A percentile compares a stretch with the other conserved stretches of the same genome.
These are phyloP conservation scores for Thoreauomyces humboldtii DNA, from an alignment of 192 early-diverging fungal genomes.

Conservation along the genomic window DNA sequence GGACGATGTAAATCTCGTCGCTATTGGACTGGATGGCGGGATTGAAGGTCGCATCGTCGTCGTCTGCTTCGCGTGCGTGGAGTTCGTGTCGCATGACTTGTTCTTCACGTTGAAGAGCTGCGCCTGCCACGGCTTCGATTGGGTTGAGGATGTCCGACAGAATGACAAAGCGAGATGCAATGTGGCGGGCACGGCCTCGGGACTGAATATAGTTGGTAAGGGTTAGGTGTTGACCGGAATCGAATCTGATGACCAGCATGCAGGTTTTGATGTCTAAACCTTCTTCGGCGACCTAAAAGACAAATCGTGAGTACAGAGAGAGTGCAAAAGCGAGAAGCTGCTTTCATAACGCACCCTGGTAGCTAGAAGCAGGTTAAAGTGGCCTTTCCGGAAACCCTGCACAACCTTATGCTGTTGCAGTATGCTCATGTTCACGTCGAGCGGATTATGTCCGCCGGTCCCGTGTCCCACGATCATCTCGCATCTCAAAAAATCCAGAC, in stretches of 20 bases:
- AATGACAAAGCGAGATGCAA: constrained; percentile 70
- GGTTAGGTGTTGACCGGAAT: constrained; percentile 53
- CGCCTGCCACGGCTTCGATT: not conserved
- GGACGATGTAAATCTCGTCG: constrained; percentile 38
- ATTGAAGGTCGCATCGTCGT: constrained; percentile 6
- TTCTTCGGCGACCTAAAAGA: constrained; percentile 85
- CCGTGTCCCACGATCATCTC: constrained; percentile 22
- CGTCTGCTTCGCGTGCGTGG: not conserved
- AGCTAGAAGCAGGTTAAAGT: constrained; percentile 78
- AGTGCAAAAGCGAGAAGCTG: not conserved
- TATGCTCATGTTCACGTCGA: constrained; percentile 14
- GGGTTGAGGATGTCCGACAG: constrained; percentile 27
- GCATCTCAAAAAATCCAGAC: constrained; percentile 9
- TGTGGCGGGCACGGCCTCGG: constrained; percentile 73
- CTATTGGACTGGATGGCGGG: not conserved
- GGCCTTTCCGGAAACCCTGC: constrained; percentile 63
- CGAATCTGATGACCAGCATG: constrained; percentile 72
- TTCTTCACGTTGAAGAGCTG: not conserved
- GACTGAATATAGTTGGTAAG: constrained; percentile 79
- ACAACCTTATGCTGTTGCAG: constrained; percentile 60
- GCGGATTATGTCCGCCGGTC: not conserved
- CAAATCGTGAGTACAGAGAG: not conserved
- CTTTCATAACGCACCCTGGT: constrained; percentile 42
- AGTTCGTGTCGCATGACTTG: constrained; percentile 9
- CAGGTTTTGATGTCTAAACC: constrained; percentile 92